Evolutionary conservation across 2,329 filamentous ascomycete genomes (phyloP).

Genomic region (Neophaeococcomyces aloes): DNA sequence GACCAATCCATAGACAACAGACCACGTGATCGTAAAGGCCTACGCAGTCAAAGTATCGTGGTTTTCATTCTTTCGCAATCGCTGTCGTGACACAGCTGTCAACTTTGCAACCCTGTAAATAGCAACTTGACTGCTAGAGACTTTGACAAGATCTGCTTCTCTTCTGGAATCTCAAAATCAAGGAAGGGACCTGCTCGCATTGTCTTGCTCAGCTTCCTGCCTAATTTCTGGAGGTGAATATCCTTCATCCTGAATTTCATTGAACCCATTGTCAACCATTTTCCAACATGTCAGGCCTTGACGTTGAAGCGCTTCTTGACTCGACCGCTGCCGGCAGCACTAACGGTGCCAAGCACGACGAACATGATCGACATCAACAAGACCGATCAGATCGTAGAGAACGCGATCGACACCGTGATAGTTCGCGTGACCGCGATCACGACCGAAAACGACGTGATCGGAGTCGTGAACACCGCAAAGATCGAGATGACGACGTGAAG

Average conservation of each 20-base stretch:
- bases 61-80: too few species aligned
- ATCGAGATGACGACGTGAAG: conserved; percentile 47
- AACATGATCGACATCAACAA: conserved; percentile 44
- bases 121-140: too few species aligned
- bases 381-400: conserved; percentile 47
- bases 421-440: conserved; percentile 46
- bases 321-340: conserved; percentile 56
- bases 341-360: conserved; percentile 24
- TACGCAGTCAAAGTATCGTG: too few species aligned
- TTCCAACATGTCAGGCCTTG: conserved; percentile 54
- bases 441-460: conserved; percentile 47
- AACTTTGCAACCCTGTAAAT: too few species aligned
- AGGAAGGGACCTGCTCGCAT: background rate
- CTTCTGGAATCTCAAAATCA: too few species aligned
- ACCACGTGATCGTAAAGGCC: too few species aligned
- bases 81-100: too few species aligned
- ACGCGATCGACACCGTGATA: conserved; percentile 47
- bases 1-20: too few species aligned
- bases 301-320: conserved; percentile 86
- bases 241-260: background rate
- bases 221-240: background rate
- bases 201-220: background rate
- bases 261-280: conserved; percentile 2
- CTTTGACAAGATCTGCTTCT: too few species aligned
- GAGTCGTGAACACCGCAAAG: conserved; percentile 43